Evolutionary conservation across 2,329 filamentous ascomycete genomes (phyloP), one percentile per base, ranked within the genome.

Genomic region (Sporothrix humicola): DNA sequence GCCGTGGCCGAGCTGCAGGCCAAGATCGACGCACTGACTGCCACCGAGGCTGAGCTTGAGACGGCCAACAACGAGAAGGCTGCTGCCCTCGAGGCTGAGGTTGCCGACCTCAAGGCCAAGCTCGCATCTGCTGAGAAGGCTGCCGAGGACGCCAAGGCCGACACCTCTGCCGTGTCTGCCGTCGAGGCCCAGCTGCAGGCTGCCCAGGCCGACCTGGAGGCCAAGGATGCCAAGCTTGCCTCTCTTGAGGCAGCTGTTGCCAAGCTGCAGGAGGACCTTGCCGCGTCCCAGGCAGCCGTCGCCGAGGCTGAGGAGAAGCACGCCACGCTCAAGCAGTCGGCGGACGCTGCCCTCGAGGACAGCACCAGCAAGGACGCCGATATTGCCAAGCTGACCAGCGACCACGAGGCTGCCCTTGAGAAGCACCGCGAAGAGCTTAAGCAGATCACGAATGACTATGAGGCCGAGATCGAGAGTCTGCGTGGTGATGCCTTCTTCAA

Each of bases 401-500:
- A 87, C 50, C 82, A 83, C 73, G 80, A 81, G n/a, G 76, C 79
- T 2, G 79, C 81, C 0, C 78, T 79, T 37, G 82, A 83, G 58
- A 86, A 86, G 79, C 87, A 91, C 78, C 84, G 88, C 74, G 84
- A 87, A 76, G 87, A 89, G 78, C 83, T 91, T 76, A 84, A 87
- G 79, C 85, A 85, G 74, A 80, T 91, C 72, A 88, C 88, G 1
- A 83, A 87, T 75, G 89, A 91, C 76, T 90, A 90, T 76, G 87
- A 91, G 79, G 84, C 86, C n/a, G 89, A 91, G 79, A 90, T 91
- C 72, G 89, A 91, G 78, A 87, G 86, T 73, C 85, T 91, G 17
- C 86, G 87, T 73, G 89, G 88, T 26, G 88, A 91, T 75, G 88
- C 89, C 15, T 87, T 87, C 79, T 89, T 90, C 81, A 90, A 89